These are phyloP conservation scores for Bryum argenteum DNA, from an alignment of 225 moss, liverwort and hornwort genomes.

Conservation along the genomic window DNA sequence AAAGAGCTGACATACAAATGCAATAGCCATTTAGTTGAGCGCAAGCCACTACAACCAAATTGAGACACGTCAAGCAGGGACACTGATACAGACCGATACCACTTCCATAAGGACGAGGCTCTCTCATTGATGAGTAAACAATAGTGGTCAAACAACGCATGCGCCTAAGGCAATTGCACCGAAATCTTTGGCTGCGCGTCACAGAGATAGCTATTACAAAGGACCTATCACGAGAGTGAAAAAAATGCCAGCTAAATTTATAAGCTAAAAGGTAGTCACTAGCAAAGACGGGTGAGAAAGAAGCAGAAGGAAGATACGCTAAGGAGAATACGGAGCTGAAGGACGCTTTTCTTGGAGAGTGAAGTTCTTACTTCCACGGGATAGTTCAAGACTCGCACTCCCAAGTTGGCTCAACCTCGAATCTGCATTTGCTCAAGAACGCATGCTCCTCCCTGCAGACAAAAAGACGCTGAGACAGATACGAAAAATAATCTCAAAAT, in stretches of 20 bases:
- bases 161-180: slow-evolving; percentile 1
- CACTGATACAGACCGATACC: not conserved
- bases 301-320: slow-evolving; percentile 15
- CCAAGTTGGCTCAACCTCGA: slow-evolving; percentile 25
- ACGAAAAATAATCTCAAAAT: slow-evolving; percentile 8
- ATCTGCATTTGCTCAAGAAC: slow-evolving; percentile 1
- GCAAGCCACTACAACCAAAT: slow-evolving; percentile 5
- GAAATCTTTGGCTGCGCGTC: slow-evolving; percentile 13
- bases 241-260: slow-evolving; percentile 26
- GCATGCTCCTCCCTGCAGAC: slow-evolving; percentile 22
- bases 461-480: slow-evolving; percentile 10
- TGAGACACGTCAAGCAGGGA: slow-evolving; percentile 7
- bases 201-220: slow-evolving; percentile 12
- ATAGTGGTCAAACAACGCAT: slow-evolving; percentile 13
- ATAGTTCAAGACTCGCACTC: slow-evolving; percentile 23
- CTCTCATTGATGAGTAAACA: slow-evolving; percentile 11
- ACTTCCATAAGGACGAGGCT: slow-evolving; percentile 13
- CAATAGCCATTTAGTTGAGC: not conserved
- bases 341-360: slow-evolving; percentile 18
- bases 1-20: not conserved
- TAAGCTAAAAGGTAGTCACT: not conserved
- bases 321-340: slow-evolving; percentile 20
- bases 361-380: slow-evolving; percentile 39
- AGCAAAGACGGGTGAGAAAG: not conserved
- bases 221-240: slow-evolving; percentile 8